These are phyloP conservation scores for Entamoeba nuttalli DNA, from an alignment of 208 protist species.

Conservation along the genomic window DNA sequence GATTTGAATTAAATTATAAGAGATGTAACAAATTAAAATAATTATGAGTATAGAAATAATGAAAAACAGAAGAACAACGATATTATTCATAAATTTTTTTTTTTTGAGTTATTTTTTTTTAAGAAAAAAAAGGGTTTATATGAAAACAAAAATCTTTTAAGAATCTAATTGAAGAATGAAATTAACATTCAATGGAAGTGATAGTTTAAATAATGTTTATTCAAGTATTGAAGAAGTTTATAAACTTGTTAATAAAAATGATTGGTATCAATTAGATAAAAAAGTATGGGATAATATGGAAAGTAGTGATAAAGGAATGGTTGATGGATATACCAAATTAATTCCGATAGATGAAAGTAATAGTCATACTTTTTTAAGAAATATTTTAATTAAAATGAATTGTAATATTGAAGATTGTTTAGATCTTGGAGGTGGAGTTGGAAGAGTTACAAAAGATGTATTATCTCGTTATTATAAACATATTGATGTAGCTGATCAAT, in stretches of 20 bases:
- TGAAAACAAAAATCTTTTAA: no score
- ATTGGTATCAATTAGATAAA: neutral
- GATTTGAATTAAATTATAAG: neutral
- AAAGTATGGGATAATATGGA: neutral
- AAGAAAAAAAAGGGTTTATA: neutral
- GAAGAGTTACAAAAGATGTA: neutral
- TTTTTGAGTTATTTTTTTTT: neutral
- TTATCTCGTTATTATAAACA: neutral
- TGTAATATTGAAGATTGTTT: neutral
- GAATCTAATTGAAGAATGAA: neutral
- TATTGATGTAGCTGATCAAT: neutral
- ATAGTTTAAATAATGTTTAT: neutral
- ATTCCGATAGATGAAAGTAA: neutral
- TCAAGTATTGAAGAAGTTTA: neutral
- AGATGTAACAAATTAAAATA: neutral
- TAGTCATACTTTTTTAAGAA: neutral
- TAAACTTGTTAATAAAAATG: neutral
- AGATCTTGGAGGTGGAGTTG: slow-evolving; percentile 1
- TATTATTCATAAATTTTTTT: neutral
- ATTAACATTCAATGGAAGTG: neutral
- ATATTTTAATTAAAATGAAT: neutral
- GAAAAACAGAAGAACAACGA: neutral
- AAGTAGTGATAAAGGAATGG: neutral
- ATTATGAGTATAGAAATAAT: neutral
- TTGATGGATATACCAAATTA: neutral